phyloP scores from a whole-genome alignment of 306 rosid species.

The Benincasa hispida region DNA sequence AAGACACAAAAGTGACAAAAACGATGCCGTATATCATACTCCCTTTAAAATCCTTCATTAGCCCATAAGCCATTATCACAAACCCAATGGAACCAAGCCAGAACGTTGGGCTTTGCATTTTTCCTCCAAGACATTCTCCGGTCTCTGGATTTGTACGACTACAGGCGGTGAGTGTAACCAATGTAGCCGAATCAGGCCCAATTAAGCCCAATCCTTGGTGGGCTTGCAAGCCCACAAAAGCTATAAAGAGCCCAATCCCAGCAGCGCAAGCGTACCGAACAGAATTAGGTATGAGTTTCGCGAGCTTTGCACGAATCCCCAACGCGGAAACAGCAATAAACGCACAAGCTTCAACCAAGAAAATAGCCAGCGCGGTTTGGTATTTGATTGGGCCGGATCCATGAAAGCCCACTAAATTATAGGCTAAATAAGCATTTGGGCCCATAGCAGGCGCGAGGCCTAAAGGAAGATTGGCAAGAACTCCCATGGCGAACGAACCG shows the following conservation, averaged over 20 bases:
- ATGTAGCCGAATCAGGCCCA: slow-evolving; percentile 60
- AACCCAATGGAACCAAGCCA: slow-evolving; percentile 73
- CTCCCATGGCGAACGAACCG: slow-evolving; percentile 68
- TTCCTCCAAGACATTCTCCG: slow-evolving; percentile 67
- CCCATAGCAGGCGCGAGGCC: slow-evolving; percentile 97
- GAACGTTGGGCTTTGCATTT: slow-evolving; percentile 49
- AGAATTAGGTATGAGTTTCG: slow-evolving; percentile 51
- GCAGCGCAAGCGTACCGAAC: slow-evolving; percentile 68
- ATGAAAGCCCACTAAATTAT: slow-evolving; percentile 71
- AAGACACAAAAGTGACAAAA: slow-evolving; percentile 57
- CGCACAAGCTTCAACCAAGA: slow-evolving; percentile 46
- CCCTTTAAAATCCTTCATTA: slow-evolving; percentile 61
- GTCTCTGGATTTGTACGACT: slow-evolving; percentile 34
- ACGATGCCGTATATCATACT: slow-evolving; percentile 85
- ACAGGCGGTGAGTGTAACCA: slow-evolving; percentile 68
- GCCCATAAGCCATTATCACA: slow-evolving; percentile 46
- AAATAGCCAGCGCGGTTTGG: slow-evolving; percentile 57
- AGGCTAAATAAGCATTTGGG: slow-evolving; percentile 71
- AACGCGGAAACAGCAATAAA: slow-evolving; percentile 54
- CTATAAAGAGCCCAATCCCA: slow-evolving; percentile 89
- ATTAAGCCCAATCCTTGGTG: slow-evolving; percentile 69
- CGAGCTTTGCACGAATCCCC: slow-evolving; percentile 72
- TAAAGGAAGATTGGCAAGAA: slow-evolving; percentile 66
- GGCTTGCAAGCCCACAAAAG: slow-evolving; percentile 74
- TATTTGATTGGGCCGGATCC: slow-evolving; percentile 59